A percentile compares a stretch with the other conserved stretches of the same genome.
Evolutionary conservation across 225 moss, liverwort and hornwort genomes (phyloP).

Genomic region (Asterella californica): DNA sequence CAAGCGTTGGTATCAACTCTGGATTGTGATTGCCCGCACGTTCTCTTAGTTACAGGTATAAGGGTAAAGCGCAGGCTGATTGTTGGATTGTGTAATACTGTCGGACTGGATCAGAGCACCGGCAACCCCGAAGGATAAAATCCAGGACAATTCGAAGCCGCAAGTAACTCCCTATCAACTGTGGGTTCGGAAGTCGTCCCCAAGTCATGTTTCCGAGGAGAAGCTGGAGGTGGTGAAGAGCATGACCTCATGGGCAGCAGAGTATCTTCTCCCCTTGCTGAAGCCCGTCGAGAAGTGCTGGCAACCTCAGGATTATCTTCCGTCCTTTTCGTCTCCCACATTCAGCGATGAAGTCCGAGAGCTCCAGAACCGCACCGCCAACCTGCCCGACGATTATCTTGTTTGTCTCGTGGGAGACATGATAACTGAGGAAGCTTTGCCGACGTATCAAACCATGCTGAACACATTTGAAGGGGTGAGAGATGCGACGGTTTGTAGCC

Average conservation of each 20-base stretch:
- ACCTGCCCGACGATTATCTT: slow-evolving; percentile 51
- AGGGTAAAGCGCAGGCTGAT: not conserved
- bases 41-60: not conserved
- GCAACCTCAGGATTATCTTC: slow-evolving; percentile 54
- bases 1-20: not conserved
- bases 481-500: slow-evolving; percentile 61
- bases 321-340: slow-evolving; percentile 44
- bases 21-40: not conserved
- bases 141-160: slow-evolving; percentile 13
- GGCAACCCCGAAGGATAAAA: not conserved
- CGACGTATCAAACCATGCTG: slow-evolving; percentile 85
- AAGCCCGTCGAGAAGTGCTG: slow-evolving; percentile 50
- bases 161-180: slow-evolving; percentile 30
- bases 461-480: slow-evolving; percentile 83
- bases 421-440: slow-evolving; percentile 80
- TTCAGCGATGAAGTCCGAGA: slow-evolving; percentile 46
- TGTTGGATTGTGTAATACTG: not conserved
- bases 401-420: slow-evolving; percentile 54
- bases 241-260: slow-evolving; percentile 44
- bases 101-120: not conserved
- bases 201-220: slow-evolving; percentile 29
- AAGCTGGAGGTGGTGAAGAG: slow-evolving; percentile 41
- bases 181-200: slow-evolving; percentile 30
- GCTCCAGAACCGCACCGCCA: slow-evolving; percentile 40
- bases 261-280: slow-evolving; percentile 39